Conservation (phyloP, 2,329 filamentous ascomycete species). For the Kalaharituber pfeilii region DNA sequence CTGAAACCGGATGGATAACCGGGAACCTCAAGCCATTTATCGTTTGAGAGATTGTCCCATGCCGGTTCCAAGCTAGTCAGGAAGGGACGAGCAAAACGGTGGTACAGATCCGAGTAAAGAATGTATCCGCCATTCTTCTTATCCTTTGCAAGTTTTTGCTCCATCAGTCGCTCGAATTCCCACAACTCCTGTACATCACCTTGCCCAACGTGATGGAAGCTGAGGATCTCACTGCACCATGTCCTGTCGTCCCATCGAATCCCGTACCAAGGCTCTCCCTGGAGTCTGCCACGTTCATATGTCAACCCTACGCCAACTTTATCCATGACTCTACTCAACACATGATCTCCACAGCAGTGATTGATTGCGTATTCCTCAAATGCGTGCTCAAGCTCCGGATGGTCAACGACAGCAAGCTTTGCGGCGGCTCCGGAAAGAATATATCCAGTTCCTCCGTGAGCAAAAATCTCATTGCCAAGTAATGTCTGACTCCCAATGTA, state of each 20-base stretch:
- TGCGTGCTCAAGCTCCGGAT: constrained; percentile 31
- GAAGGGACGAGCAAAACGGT: neutral
- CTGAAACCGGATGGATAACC: neutral
- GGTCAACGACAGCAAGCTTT: constrained; percentile 31
- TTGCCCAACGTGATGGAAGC: neutral
- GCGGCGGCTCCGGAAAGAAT: constrained; percentile 37
- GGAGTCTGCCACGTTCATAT: neutral
- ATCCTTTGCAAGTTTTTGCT: neutral
- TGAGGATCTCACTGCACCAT: neutral
- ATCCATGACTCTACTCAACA: constrained; percentile 25
- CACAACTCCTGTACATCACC: neutral
- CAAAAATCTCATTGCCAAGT: constrained; percentile 32
- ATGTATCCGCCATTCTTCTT: neutral
- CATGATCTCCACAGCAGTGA: constrained; percentile 37
- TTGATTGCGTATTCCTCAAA: constrained; percentile 31
- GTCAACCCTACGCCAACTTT: neutral
- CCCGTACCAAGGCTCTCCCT: constrained; percentile 1
- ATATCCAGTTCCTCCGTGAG: constrained; percentile 41
- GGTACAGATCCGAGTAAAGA: neutral
- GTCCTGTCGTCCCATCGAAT: neutral
- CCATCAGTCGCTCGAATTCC: neutral
- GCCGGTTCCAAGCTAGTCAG: neutral
- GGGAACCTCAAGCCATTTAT: neutral
- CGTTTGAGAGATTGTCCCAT: constrained; percentile 3
- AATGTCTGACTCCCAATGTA: constrained; percentile 37